These are phyloP conservation scores for Eragrostis nindensis DNA, from an alignment of 176 grass and related monocot species.

Conservation along the genomic window DNA sequence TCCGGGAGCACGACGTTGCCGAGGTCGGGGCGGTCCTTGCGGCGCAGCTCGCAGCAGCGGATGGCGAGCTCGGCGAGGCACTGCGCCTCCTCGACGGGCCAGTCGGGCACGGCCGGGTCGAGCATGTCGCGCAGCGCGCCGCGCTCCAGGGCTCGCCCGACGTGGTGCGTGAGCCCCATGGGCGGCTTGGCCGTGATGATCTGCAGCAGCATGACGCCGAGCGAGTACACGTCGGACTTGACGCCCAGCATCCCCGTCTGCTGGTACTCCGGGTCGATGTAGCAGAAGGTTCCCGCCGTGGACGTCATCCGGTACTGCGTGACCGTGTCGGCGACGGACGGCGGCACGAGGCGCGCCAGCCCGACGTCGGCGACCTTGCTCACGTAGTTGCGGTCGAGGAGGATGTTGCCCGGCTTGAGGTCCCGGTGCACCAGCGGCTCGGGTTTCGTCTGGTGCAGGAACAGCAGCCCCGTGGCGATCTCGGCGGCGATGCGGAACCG, in stretches of 20 bases:
- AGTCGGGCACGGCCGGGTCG: slow-evolving; percentile 56
- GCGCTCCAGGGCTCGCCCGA: slow-evolving; percentile 52
- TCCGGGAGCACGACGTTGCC: slow-evolving; percentile 58
- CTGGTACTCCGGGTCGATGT: slow-evolving; percentile 95
- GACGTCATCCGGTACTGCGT: slow-evolving; percentile 87
- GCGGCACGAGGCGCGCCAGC: slow-evolving; percentile 79
- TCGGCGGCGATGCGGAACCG: slow-evolving; percentile 86
- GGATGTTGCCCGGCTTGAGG: slow-evolving; percentile 91
- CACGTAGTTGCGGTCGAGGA: slow-evolving; percentile 83
- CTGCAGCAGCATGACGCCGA: slow-evolving; percentile 78
- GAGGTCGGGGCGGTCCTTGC: slow-evolving; percentile 64
- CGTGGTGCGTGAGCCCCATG: slow-evolving; percentile 72
- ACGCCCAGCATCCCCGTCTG: slow-evolving; percentile 80
- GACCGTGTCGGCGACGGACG: slow-evolving; percentile 58
- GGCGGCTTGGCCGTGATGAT: slow-evolving; percentile 69
- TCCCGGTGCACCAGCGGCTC: slow-evolving; percentile 94
- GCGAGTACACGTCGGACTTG: slow-evolving; percentile 78
- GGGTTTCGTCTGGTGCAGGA: slow-evolving; percentile 91
- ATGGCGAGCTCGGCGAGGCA: slow-evolving; percentile 61
- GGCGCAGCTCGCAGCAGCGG: slow-evolving; percentile 49
- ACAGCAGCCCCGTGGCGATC: slow-evolving; percentile 79
- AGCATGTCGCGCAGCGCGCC: slow-evolving; percentile 56
- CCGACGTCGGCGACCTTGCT: slow-evolving; percentile 99
- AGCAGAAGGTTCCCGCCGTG: slow-evolving; percentile 75
- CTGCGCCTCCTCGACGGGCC: slow-evolving; percentile 76